Conservation (phyloP, 2,329 filamentous ascomycete genomes). For the Aspergillus amoenus region DNA sequence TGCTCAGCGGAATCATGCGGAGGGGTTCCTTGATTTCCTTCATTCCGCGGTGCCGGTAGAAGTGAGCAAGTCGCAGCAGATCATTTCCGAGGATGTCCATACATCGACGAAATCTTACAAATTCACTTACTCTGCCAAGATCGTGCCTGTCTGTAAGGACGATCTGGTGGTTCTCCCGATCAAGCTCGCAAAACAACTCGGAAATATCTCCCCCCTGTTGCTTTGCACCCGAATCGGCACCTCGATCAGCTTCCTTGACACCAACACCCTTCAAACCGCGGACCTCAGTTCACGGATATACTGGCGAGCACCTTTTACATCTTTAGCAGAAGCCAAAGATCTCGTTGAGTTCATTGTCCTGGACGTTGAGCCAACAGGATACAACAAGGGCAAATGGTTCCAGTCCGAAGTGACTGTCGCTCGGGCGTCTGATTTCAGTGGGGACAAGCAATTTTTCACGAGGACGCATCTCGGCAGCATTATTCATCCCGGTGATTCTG, state of each 20-base stretch:
- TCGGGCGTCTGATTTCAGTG: slow-evolving; percentile 79
- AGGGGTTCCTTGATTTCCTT: slow-evolving; percentile 89
- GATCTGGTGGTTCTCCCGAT: slow-evolving; percentile 92
- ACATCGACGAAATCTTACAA: slow-evolving; percentile 92
- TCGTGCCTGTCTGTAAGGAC: slow-evolving; percentile 96
- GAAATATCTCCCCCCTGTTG: slow-evolving; percentile 83
- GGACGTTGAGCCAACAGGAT: slow-evolving; percentile 81
- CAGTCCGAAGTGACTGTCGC: slow-evolving; percentile 87
- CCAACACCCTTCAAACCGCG: slow-evolving; percentile 84
- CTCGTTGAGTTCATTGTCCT: slow-evolving; percentile 92
- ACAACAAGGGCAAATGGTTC: slow-evolving; percentile 75
- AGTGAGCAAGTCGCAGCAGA: slow-evolving; percentile 81
- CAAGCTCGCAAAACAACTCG: slow-evolving; percentile 79
- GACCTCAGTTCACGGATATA: slow-evolving; percentile 81
- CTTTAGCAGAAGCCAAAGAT: slow-evolving; percentile 79
- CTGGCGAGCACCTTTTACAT: slow-evolving; percentile 85
- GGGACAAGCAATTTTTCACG: slow-evolving; percentile 84
- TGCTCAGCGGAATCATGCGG: slow-evolving; percentile 81
- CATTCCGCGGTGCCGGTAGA: slow-evolving; percentile 76
- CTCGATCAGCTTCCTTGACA: slow-evolving; percentile 83
- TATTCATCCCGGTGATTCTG: slow-evolving; percentile 85
- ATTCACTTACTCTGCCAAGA: slow-evolving; percentile 83
- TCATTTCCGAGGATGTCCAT: slow-evolving; percentile 91
- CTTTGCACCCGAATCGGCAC: slow-evolving; percentile 89
- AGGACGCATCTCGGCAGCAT: slow-evolving; percentile 86